These are phyloP conservation scores for Dryas integrifolia DNA, from an alignment of 331 rosid species.

Conservation along the genomic window DNA sequence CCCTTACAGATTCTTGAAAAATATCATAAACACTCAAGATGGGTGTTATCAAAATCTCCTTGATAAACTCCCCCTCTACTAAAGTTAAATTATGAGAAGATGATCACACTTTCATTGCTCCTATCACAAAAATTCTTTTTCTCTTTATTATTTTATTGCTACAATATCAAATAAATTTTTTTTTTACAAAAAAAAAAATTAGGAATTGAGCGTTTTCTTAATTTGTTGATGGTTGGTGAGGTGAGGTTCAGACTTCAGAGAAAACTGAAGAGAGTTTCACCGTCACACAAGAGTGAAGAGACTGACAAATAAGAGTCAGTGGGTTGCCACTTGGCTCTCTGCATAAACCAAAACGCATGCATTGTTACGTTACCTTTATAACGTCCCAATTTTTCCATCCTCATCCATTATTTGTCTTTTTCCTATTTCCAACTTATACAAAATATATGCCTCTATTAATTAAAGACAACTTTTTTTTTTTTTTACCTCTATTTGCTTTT, in stretches of 20 bases:
- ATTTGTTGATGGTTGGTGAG: not conserved
- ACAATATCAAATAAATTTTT: too few species aligned
- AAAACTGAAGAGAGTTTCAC: not conserved
- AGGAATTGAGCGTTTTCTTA: too few species aligned
- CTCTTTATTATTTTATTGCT: too few species aligned
- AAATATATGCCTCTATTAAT: too few species aligned
- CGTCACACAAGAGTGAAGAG: not conserved
- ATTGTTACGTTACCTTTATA: not conserved
- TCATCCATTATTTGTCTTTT: not conserved
- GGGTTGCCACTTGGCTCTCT: conserved; percentile 20
- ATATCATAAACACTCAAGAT: too few species aligned
- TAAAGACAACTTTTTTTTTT: not conserved
- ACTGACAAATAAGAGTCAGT: not conserved
- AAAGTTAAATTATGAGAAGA: too few species aligned
- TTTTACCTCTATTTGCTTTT: not conserved
- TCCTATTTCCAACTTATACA: not conserved
- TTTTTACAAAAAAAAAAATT: not conserved
- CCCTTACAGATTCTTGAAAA: not conserved
- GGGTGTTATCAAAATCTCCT: too few species aligned
- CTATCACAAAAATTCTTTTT: too few species aligned
- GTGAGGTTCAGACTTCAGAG: not conserved
- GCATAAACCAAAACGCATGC: not conserved
- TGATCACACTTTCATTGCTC: too few species aligned
- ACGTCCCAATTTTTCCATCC: not conserved
- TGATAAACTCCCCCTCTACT: too few species aligned